These are phyloP conservation scores for Magnolia officinalis DNA, from an alignment of 164 flowering plant genomes.

Conservation along the genomic window DNA sequence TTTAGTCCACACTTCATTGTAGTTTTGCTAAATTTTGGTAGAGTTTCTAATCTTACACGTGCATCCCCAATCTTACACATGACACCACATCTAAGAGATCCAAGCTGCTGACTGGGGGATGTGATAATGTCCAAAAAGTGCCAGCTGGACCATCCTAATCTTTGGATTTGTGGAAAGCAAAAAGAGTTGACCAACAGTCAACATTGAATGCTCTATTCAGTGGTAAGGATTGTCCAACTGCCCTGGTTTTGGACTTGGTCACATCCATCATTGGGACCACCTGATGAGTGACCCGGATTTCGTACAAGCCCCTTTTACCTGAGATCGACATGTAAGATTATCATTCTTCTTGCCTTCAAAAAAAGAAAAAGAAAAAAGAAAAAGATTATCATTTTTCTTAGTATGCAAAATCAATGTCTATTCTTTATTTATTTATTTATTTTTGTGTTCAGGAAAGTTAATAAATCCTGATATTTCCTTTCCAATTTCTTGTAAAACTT, in stretches of 20 bases:
- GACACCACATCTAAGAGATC: background rate
- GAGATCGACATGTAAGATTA: background rate
- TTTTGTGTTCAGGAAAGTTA: background rate
- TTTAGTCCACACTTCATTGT: slow-evolving; percentile 8
- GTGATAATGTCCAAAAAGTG: background rate
- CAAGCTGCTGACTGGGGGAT: background rate
- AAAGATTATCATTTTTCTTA: no score
- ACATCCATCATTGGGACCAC: background rate
- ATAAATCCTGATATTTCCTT: slow-evolving; percentile 1
- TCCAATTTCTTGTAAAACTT: background rate
- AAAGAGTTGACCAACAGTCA: background rate
- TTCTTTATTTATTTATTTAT: no score
- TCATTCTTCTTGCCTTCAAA: background rate
- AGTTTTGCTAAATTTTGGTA: slow-evolving; percentile 3
- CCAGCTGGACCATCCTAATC: background rate
- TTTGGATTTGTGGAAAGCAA: background rate
- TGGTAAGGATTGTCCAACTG: background rate
- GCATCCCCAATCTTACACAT: background rate
- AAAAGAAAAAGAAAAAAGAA: no score
- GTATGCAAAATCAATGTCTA: background rate
- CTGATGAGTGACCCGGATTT: background rate
- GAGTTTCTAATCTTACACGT: background rate
- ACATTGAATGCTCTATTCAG: background rate
- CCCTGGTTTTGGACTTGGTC: background rate
- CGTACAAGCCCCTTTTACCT: background rate